phyloP scores from a whole-genome alignment of 805 yeast species.

The Candida montana region DNA sequence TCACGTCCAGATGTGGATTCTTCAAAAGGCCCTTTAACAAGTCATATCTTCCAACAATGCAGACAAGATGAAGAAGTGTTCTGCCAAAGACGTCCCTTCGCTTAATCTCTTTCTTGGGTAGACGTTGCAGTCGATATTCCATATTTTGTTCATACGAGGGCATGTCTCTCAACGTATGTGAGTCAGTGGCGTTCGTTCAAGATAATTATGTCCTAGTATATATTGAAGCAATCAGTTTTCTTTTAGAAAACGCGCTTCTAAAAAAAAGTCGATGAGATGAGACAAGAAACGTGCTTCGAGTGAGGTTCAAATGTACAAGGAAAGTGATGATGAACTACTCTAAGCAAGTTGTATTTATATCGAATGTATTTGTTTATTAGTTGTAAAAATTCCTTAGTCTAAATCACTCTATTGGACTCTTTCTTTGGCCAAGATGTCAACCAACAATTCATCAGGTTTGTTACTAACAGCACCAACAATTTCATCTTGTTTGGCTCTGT shows the following conservation, averaged over 20 bases:
- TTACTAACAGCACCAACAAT: constrained; percentile 36
- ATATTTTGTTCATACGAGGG: constrained; percentile 1
- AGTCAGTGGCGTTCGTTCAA: not conserved
- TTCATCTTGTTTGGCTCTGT: constrained; percentile 39
- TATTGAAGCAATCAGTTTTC: no score
- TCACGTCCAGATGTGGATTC: constrained; percentile 40
- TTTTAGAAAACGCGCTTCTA: no score
- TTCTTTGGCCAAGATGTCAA: constrained; percentile 59
- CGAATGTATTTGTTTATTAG: not conserved
- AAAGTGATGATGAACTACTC: no score
- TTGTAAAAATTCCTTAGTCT: not conserved
- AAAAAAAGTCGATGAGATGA: no score
- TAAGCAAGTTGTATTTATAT: no score
- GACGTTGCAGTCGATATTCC: constrained; percentile 18
- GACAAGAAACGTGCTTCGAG: no score
- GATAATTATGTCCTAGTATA: no score
- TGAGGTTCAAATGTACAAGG: no score
- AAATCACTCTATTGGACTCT: constrained; percentile 40
- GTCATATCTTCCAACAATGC: constrained; percentile 44
- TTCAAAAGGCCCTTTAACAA: constrained; percentile 41
- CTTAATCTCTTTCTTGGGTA: constrained; percentile 34
- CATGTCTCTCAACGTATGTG: not conserved
- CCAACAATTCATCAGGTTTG: constrained; percentile 44
- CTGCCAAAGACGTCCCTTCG: constrained; percentile 70
- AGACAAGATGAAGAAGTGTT: constrained; percentile 51